Evolutionary conservation across 2,329 filamentous ascomycete species (phyloP), one percentile per base, ranked within the genome.

Genomic region (Rhexocercosporidium sp.): DNA sequence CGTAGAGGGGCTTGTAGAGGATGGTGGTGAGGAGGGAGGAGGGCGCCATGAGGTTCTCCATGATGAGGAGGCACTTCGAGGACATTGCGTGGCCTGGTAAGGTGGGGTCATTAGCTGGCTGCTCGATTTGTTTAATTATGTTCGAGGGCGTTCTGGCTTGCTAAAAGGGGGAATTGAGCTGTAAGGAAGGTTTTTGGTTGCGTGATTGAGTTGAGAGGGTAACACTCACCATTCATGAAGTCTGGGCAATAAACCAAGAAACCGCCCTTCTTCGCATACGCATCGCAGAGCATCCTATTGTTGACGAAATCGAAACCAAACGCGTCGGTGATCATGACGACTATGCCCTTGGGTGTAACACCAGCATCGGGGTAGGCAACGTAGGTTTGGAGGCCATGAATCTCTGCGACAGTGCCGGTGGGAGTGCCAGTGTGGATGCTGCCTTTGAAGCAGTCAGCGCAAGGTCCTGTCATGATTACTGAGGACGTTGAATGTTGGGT

Each of bases 231-330:
- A 67, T 80, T 77, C 81, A 85, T 84, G 70, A 86, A 84, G 67
- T 86, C 84, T 0, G 84, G 84, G 31, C 84, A 70, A 70, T 84
- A 84, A 27, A 86, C 82, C 6, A 77, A 74, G 69, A 80, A 83
- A 3, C 75, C 75, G 0, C 82, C 81, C 59, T 79, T 79, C 64
- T 79, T 76, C 16, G 84, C 83, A 73, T 85, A 85, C 31, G 75
- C 72, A 70, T 86, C 84, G 2, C 82, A 82, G 9, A 86, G 72
- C 3, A 84, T 74, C 16, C 83, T 77, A 53, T 80, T 82, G 73
- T 86, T 86, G 37, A 77, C 73, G 39, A 86, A 79, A 11, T 79
- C 74, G 80, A 82, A 85, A 4, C 84, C 84, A 69, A 86, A 86
- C 2, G 81, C 80, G 73, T 86, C 84, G 1, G 82, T 75, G 39